These are phyloP conservation scores for Monosporascus sp. DNA, from an alignment of 2,329 filamentous ascomycete species.

Conservation along the genomic window DNA sequence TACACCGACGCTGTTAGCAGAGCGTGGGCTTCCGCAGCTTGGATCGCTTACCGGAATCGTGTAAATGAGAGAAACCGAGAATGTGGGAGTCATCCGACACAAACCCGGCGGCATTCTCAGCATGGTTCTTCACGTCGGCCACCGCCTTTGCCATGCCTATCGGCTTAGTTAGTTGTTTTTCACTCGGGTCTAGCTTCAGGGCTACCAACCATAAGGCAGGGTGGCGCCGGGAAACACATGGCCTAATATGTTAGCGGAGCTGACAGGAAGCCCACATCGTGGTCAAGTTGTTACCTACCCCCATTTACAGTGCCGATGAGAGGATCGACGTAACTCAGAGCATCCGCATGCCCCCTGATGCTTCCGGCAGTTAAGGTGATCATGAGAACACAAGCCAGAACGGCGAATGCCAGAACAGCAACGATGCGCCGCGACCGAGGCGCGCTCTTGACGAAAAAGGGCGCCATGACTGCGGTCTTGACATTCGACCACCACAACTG, in stretches of 20 bases:
- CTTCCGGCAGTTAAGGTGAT: no score
- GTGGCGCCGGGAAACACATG: constrained; percentile 31
- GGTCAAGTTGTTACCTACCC: constrained; percentile 13
- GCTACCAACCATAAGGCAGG: constrained; percentile 25
- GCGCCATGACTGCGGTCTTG: background rate
- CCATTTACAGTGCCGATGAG: constrained; percentile 28
- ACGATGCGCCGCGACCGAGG: background rate
- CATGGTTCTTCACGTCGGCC: constrained; percentile 21
- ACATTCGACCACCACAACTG: background rate
- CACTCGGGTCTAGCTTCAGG: background rate
- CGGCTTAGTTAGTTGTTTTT: constrained; percentile 5
- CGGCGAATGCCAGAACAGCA: background rate
- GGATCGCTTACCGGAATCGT: constrained; percentile 24
- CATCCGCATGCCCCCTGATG: constrained; percentile 3
- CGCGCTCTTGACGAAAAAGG: background rate
- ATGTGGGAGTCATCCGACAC: constrained; percentile 27
- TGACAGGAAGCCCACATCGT: background rate
- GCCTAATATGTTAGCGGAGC: constrained; percentile 17
- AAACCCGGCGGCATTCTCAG: constrained; percentile 27
- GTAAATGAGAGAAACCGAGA: constrained; percentile 28
- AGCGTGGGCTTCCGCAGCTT: background rate
- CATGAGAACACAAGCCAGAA: background rate
- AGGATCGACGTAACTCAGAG: constrained; percentile 24
- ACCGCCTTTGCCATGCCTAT: constrained; percentile 30
- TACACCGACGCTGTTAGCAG: constrained; percentile 7